Percentiles rank a stretch among this genome's conserved stretches.
phyloP scores from a whole-genome alignment of 495 filamentous ascomycete genomes.

The Xylaria venustula region DNA sequence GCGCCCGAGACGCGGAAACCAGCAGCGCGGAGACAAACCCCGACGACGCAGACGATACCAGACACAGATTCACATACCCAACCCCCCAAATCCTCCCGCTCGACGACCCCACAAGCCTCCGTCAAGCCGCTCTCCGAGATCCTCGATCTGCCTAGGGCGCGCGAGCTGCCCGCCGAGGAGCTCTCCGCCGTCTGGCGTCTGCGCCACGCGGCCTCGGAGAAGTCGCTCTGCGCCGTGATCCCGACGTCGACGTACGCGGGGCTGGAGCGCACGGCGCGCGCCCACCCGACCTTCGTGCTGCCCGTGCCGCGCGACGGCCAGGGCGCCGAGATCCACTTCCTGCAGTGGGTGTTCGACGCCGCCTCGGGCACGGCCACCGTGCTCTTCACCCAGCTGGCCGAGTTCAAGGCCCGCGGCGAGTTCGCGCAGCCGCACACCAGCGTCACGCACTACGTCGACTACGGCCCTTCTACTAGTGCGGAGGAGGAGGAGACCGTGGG shows the following conservation, averaged over 20 bases:
- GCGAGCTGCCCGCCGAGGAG: constrained; percentile 70
- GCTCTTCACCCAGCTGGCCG: constrained; percentile 87
- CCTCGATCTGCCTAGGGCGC: constrained; percentile 77
- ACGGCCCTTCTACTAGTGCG: neutral
- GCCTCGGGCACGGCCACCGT: constrained; percentile 70
- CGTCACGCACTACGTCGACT: constrained; percentile 81
- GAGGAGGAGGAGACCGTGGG: neutral
- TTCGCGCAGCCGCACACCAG: constrained; percentile 90
- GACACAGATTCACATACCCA: constrained; percentile 17
- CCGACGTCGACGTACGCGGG: constrained; percentile 65
- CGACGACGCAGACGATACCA: neutral
- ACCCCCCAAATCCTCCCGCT: constrained; percentile 32
- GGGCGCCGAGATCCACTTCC: constrained; percentile 81
- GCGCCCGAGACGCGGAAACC: neutral
- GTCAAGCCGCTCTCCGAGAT: constrained; percentile 81
- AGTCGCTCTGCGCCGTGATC: constrained; percentile 79
- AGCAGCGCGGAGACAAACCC: too few relatives aligned
- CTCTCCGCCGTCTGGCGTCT: constrained; percentile 88
- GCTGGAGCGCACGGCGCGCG: constrained; percentile 65
- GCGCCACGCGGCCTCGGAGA: constrained; percentile 67
- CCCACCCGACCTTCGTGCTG: constrained; percentile 84
- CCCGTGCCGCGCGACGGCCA: constrained; percentile 71
- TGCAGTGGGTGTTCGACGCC: constrained; percentile 70
- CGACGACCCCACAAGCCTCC: constrained; percentile 40
- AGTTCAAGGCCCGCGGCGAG: constrained; percentile 88